Evolutionary conservation across 1,284 basidiomycete genomes (phyloP), one percentile per base, ranked within the genome.

Genomic region (Agaricales sp.): DNA sequence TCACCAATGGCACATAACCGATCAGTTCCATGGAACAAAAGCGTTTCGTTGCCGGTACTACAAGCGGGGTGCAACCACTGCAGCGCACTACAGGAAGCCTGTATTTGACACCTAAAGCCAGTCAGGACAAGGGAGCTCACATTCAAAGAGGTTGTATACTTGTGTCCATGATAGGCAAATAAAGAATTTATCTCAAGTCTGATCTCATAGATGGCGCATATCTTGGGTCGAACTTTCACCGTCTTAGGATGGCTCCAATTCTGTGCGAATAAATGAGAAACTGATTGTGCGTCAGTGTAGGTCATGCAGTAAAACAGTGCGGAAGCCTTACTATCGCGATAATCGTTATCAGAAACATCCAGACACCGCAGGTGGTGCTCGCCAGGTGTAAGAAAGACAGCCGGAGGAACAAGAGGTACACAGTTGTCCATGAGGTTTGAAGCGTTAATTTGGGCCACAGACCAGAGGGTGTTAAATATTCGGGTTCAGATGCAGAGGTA

Each of bases 21-120:
- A 45, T 68, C 73, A 14, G 78, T 82, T 23, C 78, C 80, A 58
- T 82, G 80, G 57, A 81, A 81, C 41, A 80, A 67, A 8, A 80
- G 60, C 49, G 70, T 70, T 58, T 81, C 77, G 51, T 74, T 74
- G 19, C 63, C 68, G 54, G 63, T 52, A 58, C n/a, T n/a, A n/a
- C n/a, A n/a, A n/a, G n/a, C n/a, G n/a, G n/a, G n/a, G n/a, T 66
- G 57, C 57, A 63, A 49, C 56, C 56, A 23, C 48, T 54, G 53
- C 51, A 57, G 50, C 8, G 48, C 41, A 22, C 48, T 47, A 24
- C 50, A 53, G 30, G 39, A 23, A 21, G 46, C 50, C 55, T 67
- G 60, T 35, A 66, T 58, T 49, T 50, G 54, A 20, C 57, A 54
- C 49, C 66, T 66, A 30, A n/a, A 21, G n/a, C n/a, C n/a, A n/a